Conservation (phyloP, 108 stramenopile species). For the Skeletonema costatum region DNA sequence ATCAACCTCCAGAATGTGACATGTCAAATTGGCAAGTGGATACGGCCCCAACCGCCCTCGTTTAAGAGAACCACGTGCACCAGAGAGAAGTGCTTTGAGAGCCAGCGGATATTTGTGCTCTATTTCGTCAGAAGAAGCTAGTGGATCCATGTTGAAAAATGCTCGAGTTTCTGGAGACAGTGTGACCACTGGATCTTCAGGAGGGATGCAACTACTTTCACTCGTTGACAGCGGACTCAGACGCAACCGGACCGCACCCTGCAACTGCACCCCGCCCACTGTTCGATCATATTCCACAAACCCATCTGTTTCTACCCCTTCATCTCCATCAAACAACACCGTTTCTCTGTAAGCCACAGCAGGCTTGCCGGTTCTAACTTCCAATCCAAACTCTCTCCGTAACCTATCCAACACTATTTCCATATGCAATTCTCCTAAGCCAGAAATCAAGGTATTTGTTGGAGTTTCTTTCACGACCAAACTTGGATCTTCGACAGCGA, state of each 20-base stretch:
- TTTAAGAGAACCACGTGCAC: constrained; percentile 78
- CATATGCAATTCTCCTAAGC: constrained; percentile 88
- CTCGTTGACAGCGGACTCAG: constrained; percentile 23
- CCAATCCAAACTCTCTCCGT: constrained; percentile 70
- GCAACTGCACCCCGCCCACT: constrained; percentile 71
- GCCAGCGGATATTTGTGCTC: constrained; percentile 57
- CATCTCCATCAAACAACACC: constrained; percentile 40
- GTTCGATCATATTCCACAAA: constrained; percentile 78
- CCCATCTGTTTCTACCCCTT: constrained; percentile 68
- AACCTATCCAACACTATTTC: constrained; percentile 85
- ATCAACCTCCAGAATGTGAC: constrained; percentile 73
- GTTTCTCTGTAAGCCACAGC: constrained; percentile 86
- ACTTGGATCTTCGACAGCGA: constrained; percentile 87
- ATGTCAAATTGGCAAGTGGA: constrained; percentile 69
- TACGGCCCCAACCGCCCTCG: constrained; percentile 71
- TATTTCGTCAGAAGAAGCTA: constrained; percentile 44
- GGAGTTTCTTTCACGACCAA: constrained; percentile 83
- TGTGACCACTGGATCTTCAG: constrained; percentile 69
- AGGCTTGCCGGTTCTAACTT: constrained; percentile 76
- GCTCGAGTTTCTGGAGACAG: constrained; percentile 59
- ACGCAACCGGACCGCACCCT: constrained; percentile 66
- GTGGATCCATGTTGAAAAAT: constrained; percentile 67
- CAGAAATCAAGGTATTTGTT: constrained; percentile 75
- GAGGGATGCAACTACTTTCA: constrained; percentile 47
- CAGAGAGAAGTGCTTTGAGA: constrained; percentile 66